Base-by-base conservation (phyloP, 73 alveolate species). In the Blepharisma japonicum region DNA sequence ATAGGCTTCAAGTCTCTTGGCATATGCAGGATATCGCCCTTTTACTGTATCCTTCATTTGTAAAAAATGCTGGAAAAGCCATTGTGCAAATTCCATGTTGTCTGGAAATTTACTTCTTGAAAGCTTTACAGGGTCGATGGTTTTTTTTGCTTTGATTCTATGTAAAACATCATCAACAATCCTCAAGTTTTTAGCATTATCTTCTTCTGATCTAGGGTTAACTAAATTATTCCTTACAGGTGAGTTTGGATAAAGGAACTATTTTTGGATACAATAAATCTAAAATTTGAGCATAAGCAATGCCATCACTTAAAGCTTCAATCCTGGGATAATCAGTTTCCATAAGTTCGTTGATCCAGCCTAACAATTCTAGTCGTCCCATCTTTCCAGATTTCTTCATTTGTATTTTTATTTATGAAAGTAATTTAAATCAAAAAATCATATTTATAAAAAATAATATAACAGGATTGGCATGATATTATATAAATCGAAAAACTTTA, bases 271-370 rank as follows among this genome's bases (percentile, higher is more conserved):
- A 88, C 20, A 88, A 46, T 6, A 84, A 85, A 66, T 88, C 95
- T 6, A 88, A 7, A 6, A 88, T 66, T 54, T 88, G 77, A 6
- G 66, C 25, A 81, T 79, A 88, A 6, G 89, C 95, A 21, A 88
- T 71, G 5, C 89, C 95, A 70, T 88, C 95, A 68, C 87, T 67
- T 47, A 86, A 81, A 48, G 55, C 39, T 71, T 88, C 95, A 20
- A 88, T 81, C 55, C 86, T 88, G 23, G 95, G 90, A 55, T 88
- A 88, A 78, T 88, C 95, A 21, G 92, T 68, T 55, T 85, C 90
- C 38, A 68, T 80, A 25, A 74, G 7, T 55, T 88, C 95, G 55
- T 88, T 88, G 55, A 88, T 45, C 92, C 95, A 88, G 48, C 92
- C 88, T 56, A 88, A 68, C 7, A 88, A 82, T 61, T 88, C 95